These are phyloP conservation scores for Erythrobasidium hasegawianum DNA, from an alignment of 1,284 basidiomycete genomes.

Conservation along the genomic window DNA sequence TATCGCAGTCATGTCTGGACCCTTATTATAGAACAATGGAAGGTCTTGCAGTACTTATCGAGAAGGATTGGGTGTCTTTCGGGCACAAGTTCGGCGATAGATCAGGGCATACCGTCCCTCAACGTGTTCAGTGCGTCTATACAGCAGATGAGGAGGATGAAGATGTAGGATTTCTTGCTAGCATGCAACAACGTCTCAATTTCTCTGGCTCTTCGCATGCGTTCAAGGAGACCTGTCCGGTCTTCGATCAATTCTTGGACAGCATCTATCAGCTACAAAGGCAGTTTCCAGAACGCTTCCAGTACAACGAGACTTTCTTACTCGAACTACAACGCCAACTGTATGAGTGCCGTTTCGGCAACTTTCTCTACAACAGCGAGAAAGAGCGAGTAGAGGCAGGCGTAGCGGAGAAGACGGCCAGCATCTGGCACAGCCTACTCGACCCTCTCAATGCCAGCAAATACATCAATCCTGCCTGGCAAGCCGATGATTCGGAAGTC, in stretches of 20 bases:
- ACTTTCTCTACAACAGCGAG: slow-evolving; percentile 89
- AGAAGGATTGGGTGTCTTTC: slow-evolving; percentile 97
- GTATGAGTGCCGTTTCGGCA: slow-evolving; percentile 91
- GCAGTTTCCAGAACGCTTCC: slow-evolving; percentile 89
- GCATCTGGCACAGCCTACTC: slow-evolving; percentile 79
- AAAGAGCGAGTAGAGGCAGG: slow-evolving; percentile 66
- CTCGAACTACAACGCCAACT: slow-evolving; percentile 79
- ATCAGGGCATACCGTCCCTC: slow-evolving; percentile 86
- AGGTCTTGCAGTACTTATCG: slow-evolving; percentile 86
- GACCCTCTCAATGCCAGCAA: slow-evolving; percentile 3
- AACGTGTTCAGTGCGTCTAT: slow-evolving; percentile 48
- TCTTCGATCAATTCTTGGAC: slow-evolving; percentile 98
- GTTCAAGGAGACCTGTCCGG: slow-evolving; percentile 90
- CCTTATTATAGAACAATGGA: slow-evolving; percentile 89
- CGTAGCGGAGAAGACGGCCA: slow-evolving; percentile 65
- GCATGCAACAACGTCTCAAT: slow-evolving; percentile 79
- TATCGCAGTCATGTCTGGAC: slow-evolving; percentile 90
- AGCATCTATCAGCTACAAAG: slow-evolving; percentile 84
- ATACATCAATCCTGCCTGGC: slow-evolving; percentile 2
- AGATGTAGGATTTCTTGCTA: slow-evolving; percentile 72
- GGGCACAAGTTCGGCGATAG: slow-evolving; percentile 94
- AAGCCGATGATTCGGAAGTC: slow-evolving; percentile 30
- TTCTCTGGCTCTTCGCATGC: slow-evolving; percentile 62
- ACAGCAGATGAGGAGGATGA: slow-evolving; percentile 27
- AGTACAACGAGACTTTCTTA: slow-evolving; percentile 86